Percentiles rank a stretch among this genome's conserved stretches.
phyloP scores from a whole-genome alignment of 768 basidiomycete genomes.

The Trichaptum fuscoviolaceum region DNA sequence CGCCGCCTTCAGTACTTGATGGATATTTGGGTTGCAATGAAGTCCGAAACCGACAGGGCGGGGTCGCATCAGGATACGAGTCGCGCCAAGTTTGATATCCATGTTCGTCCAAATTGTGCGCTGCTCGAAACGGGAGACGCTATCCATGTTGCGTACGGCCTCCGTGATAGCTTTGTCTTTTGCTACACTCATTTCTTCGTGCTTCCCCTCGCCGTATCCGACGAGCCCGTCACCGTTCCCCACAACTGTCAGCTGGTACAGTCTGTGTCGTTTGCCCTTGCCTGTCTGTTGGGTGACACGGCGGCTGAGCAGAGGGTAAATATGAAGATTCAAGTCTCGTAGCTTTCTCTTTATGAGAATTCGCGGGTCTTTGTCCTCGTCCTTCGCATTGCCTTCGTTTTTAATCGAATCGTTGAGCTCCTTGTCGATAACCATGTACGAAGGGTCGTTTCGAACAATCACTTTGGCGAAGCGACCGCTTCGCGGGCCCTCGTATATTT shows the following conservation, averaged over 20 bases:
- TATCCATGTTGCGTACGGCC: constrained; percentile 88
- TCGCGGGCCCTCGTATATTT: constrained; percentile 47
- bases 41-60: constrained; percentile 90
- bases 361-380: constrained; percentile 11
- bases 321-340: constrained; percentile 24
- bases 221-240: constrained; percentile 83
- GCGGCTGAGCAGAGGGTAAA: constrained; percentile 39
- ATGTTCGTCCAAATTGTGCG: constrained; percentile 95
- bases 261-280: constrained; percentile 80
- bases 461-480: constrained; percentile 53
- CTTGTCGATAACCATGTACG: constrained; percentile 33
- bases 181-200: constrained; percentile 49
- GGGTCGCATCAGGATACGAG: constrained; percentile 73
- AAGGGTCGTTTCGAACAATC: constrained; percentile 65
- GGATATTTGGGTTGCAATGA: constrained; percentile 81
- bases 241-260: constrained; percentile 61
- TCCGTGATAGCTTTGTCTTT: constrained; percentile 50
- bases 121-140: constrained; percentile 88
- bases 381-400: constrained; percentile 8
- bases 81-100: constrained; percentile 78
- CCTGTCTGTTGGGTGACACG: constrained; percentile 85
- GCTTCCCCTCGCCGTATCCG: constrained; percentile 79
- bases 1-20: constrained; percentile 86
- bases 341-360: not conserved
- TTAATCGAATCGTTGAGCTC: constrained; percentile 15